Conservation (phyloP, 2,329 filamentous ascomycete genomes). For the Sporothrix variecibatus region DNA sequence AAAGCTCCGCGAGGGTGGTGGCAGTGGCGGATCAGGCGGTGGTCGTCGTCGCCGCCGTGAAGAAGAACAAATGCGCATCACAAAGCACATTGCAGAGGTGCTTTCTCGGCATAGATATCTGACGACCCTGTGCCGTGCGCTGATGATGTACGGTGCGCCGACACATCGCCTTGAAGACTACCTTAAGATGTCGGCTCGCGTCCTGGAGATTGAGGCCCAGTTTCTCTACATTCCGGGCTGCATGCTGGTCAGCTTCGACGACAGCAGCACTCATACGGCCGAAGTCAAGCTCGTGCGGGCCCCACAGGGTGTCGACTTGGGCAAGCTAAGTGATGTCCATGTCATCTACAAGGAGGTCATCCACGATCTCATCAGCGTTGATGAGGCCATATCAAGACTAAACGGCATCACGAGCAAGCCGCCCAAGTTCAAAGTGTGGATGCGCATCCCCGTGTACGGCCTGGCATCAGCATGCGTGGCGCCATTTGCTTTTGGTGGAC, state of each 20-base stretch:
- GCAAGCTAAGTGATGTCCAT: conserved; percentile 72
- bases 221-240: conserved; percentile 89
- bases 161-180: conserved; percentile 92
- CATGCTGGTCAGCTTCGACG: conserved; percentile 93
- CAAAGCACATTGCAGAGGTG: conserved; percentile 64
- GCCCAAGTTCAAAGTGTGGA: conserved; percentile 52
- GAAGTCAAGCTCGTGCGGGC: conserved; percentile 75
- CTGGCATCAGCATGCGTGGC: conserved; percentile 74
- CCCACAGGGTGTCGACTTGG: conserved; percentile 70
- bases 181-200: conserved; percentile 85
- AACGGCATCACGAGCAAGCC: conserved; percentile 54
- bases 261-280: conserved; percentile 71
- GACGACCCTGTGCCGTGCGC: conserved; percentile 76
- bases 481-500: conserved; percentile 76
- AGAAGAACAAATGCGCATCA: conserved; percentile 47
- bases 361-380: conserved; percentile 71
- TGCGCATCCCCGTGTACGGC: conserved; percentile 69
- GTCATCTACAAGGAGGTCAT: conserved; percentile 82
- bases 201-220: conserved; percentile 84
- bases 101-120: conserved; percentile 81
- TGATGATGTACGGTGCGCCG: conserved; percentile 89
- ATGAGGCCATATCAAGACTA: conserved; percentile 66
- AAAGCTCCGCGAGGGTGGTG: conserved; percentile 26
- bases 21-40: conserved; percentile 27
- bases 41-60: conserved; percentile 31